Evolutionary conservation across 441 rosid species (phyloP).

Genomic region (Gossypium trilobum): DNA sequence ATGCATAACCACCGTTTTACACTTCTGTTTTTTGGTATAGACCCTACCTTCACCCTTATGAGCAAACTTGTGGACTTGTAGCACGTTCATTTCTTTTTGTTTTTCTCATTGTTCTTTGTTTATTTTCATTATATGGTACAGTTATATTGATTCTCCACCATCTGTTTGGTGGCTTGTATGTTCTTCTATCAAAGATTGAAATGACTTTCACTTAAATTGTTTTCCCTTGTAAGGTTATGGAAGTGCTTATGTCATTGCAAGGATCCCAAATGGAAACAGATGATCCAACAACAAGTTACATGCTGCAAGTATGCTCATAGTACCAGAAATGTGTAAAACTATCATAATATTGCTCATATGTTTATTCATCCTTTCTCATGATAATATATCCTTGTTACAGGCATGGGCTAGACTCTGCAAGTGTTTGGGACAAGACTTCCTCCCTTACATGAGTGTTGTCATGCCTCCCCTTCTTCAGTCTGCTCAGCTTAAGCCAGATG

Average conservation of each 20-base stretch:
- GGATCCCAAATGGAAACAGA: constrained; percentile 94
- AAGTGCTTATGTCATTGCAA: constrained; percentile 96
- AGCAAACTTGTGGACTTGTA: neutral
- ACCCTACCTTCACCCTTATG: neutral
- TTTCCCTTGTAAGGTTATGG: constrained; percentile 69
- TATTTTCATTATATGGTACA: neutral
- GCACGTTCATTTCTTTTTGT: neutral
- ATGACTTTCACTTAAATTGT: constrained; percentile 4
- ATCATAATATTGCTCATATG: neutral
- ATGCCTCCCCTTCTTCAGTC: constrained; percentile 98
- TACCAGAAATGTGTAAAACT: neutral
- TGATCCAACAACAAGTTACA: constrained; percentile 96
- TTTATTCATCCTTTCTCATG: constrained; percentile 5
- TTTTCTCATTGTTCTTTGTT: neutral
- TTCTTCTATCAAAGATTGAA: neutral
- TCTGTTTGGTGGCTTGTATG: neutral
- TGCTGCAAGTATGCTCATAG: constrained; percentile 69
- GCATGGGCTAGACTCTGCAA: constrained; percentile 99
- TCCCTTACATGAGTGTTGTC: constrained; percentile 93
- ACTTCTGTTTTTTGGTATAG: neutral
- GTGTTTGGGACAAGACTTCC: constrained; percentile 95
- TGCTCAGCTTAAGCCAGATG: constrained; percentile 98
- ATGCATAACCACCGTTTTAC: neutral
- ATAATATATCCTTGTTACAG: constrained; percentile 28
- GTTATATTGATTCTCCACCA: neutral